Percentiles rank a stretch among this genome's conserved stretches.
These are phyloP conservation scores for Picochlorum sp. DNA, from an alignment of 139 green algal genomes.

Conservation along the genomic window DNA sequence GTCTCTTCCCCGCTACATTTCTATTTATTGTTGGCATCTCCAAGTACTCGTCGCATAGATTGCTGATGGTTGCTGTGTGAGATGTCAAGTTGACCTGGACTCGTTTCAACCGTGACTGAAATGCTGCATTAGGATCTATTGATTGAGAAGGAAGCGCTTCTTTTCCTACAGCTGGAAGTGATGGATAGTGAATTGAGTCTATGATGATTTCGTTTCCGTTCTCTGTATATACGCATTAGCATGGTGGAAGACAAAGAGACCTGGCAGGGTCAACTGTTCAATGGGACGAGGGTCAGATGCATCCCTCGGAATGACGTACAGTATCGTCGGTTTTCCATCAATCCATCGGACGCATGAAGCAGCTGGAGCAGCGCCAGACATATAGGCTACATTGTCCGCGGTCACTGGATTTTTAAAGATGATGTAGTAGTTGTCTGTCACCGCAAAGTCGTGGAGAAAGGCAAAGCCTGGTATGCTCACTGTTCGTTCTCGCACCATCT, in stretches of 20 bases:
- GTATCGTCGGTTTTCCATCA: conserved; percentile 13
- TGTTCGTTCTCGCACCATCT: not conserved
- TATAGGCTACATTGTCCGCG: conserved; percentile 22
- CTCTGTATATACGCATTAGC: conserved; percentile 54
- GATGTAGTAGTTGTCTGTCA: conserved; percentile 33
- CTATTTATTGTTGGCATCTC: conserved; percentile 45
- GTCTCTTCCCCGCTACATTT: conserved; percentile 3
- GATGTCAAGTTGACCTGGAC: conserved; percentile 31
- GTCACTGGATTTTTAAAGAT: conserved; percentile 34
- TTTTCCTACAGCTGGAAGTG: conserved; percentile 19
- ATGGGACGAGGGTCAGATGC: not conserved
- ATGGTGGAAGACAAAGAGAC: conserved; percentile 67
- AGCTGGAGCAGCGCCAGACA: conserved; percentile 14
- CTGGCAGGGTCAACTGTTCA: not conserved
- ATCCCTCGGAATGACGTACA: conserved; percentile 28
- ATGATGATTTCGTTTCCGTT: conserved; percentile 18
- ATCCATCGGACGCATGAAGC: conserved; percentile 26
- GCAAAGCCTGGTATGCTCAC: conserved; percentile 26
- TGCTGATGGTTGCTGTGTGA: conserved; percentile 4
- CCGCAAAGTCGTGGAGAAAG: conserved; percentile 41
- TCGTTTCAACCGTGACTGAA: conserved; percentile 39
- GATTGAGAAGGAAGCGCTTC: conserved; percentile 20
- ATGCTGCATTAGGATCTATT: conserved; percentile 28
- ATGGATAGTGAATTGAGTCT: conserved; percentile 48
- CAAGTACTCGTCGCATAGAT: conserved; percentile 25